phyloP scores from a whole-genome alignment of 2,329 filamentous ascomycete genomes.

The Zasmidium cellare region DNA sequence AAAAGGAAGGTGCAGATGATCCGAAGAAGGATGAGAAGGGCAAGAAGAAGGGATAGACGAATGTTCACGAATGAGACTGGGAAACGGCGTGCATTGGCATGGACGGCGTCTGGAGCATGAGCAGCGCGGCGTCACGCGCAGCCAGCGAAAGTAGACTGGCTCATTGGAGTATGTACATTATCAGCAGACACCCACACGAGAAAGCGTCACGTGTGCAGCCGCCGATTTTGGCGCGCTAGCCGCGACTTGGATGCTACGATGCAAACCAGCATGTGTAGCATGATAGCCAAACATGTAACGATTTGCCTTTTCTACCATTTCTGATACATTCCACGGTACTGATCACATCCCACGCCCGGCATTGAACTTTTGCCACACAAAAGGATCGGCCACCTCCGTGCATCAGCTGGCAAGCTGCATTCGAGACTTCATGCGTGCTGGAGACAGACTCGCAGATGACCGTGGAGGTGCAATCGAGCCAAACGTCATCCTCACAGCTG shows the following conservation, averaged over 20 bases:
- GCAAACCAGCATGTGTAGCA: conserved; percentile 1
- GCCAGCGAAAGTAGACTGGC: conserved; percentile 14
- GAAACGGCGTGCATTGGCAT: conserved; percentile 25
- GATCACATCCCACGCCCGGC: not conserved
- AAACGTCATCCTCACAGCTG: not conserved
- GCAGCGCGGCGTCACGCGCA: conserved; percentile 14
- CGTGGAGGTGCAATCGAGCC: not conserved
- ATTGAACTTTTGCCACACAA: not conserved
- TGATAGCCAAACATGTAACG: conserved; percentile 1
- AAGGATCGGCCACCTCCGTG: not conserved
- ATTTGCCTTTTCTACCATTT: not conserved
- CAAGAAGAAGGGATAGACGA: conserved; percentile 54
- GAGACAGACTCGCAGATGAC: not conserved
- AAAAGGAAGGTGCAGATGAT: conserved; percentile 51
- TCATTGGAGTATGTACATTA: conserved; percentile 25
- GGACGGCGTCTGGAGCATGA: conserved; percentile 25
- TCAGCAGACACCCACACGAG: conserved; percentile 5
- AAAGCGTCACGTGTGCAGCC: not conserved
- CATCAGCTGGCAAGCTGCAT: not conserved
- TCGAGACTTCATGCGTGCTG: not conserved
- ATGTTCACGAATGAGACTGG: not conserved
- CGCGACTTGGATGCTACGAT: not conserved
- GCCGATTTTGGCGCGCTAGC: not conserved
- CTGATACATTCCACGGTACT: not conserved
- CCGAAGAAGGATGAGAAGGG: conserved; percentile 56